Evolutionary conservation across 768 basidiomycete genomes (phyloP), one percentile per base, ranked within the genome.

Genomic region (Mycena rebaudengoi): DNA sequence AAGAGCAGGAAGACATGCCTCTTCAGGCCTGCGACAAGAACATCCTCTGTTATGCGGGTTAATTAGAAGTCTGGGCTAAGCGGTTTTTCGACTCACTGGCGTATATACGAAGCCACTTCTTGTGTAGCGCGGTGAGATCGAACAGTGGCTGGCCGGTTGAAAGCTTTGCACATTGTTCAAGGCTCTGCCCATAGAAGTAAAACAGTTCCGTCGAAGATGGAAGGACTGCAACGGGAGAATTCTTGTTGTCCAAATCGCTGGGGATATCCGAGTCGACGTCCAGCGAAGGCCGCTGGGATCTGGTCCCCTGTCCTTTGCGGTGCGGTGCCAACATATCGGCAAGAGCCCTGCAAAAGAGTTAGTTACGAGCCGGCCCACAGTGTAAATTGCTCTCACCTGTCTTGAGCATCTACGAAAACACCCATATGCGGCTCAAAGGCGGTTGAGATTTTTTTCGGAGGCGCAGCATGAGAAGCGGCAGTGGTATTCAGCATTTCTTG

Each of bases 201-300:
- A 99, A 99, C 18, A 99, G 79, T 69, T 99, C 96, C 1, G 96
- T 98, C 0, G 96, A 98, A 0, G 94, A 96, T 0, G 95, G 92
- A 8, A 99, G 84, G 1, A 99, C 94, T 3, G 86, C 79, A n/a
- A 85, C 82, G 1, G 86, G 76, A 0, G 86, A 77, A 26, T 81
- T 79, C 25, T 82, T 83, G 13, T 79, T 82, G 28, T 81, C 77
- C 25, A 75, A 75, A 13, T 78, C 77, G 21, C 79, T 75, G 18
- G 85, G 70, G 7, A 75, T 73, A 33, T 80, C 74, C 37, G 80
- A 72, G 1, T 75, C 78, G 30, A 82, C 79, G 23, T 96, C 94
- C 16, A 93, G 75, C 7, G 93, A 94, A 23, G 87, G 78, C 13
- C 94, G 86, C 20, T 85, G 83, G 12, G 79, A 43, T 50, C 71